Percentiles rank a stretch among this genome's conserved stretches.
phyloP scores from a whole-genome alignment of 306 rosid genomes.

The Vachellia pachyceras region DNA sequence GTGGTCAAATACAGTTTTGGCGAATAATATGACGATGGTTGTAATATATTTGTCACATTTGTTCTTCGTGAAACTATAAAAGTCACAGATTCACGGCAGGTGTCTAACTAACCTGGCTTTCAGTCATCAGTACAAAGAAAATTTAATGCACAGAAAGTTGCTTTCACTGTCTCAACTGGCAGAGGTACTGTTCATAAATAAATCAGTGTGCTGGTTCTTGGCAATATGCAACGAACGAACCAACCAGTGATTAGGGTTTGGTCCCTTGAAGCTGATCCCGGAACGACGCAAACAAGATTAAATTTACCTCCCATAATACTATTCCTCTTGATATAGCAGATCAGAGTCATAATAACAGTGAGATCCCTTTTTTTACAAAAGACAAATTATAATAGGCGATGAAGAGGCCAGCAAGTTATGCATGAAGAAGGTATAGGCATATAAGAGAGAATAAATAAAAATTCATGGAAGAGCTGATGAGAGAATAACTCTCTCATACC shows the following conservation, averaged over 20 bases:
- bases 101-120: background rate
- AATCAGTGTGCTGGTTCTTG: background rate
- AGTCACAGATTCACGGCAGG: background rate
- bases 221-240: background rate
- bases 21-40: background rate
- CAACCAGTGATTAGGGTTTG: background rate
- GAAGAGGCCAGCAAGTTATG: conserved; percentile 51
- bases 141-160: background rate
- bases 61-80: conserved; percentile 18
- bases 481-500: conserved; percentile 7
- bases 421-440: conserved; percentile 40
- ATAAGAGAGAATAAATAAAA: background rate
- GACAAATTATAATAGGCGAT: background rate
- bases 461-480: conserved; percentile 47
- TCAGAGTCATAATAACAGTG: background rate
- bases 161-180: background rate
- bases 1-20: background rate
- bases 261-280: background rate
- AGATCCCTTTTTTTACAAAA: background rate
- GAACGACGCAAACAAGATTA: background rate
- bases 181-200: background rate
- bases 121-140: background rate
- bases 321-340: background rate
- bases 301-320: background rate
- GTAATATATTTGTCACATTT: background rate